These are phyloP conservation scores for Parsonsia alboflavescens DNA, from an alignment of 257 asterid species.

Conservation along the genomic window DNA sequence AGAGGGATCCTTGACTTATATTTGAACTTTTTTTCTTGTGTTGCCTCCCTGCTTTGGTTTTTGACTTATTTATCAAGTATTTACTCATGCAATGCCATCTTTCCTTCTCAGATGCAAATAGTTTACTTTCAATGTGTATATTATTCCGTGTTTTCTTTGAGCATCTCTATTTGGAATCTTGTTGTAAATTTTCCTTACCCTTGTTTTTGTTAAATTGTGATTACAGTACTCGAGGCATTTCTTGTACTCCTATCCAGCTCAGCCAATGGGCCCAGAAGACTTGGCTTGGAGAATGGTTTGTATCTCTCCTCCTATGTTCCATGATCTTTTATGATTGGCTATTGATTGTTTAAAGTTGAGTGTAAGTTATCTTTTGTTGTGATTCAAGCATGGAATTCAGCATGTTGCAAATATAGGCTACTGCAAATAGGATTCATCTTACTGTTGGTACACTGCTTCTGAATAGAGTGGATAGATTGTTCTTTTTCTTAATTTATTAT, in stretches of 20 bases:
- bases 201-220: slow-evolving; percentile 13
- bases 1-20: neutral
- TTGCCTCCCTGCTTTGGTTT: neutral
- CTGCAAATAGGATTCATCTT: neutral
- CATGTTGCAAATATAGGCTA: neutral
- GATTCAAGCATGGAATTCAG: neutral
- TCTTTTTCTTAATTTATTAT: neutral
- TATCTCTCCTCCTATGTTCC: slow-evolving; percentile 9
- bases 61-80: neutral
- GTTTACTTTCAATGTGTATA: neutral
- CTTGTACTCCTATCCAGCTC: slow-evolving; percentile 89
- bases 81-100: neutral
- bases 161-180: neutral
- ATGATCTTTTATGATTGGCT: neutral
- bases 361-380: slow-evolving; percentile 1
- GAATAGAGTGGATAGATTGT: neutral
- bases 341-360: neutral
- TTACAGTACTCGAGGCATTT: slow-evolving; percentile 86
- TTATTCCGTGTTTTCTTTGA: neutral
- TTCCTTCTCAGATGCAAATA: neutral
- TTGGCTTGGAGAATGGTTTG: slow-evolving; percentile 92
- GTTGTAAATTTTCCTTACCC: neutral
- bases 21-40: neutral
- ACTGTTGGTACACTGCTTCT: neutral
- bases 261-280: slow-evolving; percentile 93